phyloP scores from a whole-genome alignment of 257 asterid species.

The Voacanga thouarsii region DNA sequence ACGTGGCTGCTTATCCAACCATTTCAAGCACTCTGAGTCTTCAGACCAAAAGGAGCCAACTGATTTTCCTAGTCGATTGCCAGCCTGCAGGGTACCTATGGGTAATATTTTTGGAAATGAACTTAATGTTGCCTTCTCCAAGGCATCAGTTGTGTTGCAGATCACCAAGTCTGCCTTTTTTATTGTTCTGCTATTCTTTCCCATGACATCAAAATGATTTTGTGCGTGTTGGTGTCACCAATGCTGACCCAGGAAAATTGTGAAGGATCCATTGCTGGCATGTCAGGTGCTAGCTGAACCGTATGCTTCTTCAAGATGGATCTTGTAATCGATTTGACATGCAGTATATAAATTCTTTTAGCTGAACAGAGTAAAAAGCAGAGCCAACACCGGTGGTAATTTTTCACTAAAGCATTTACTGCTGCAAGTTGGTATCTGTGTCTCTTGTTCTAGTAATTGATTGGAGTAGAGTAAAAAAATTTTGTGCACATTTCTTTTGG shows the following conservation, averaged over 20 bases:
- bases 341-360: background rate
- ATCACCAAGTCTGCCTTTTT: constrained; percentile 32
- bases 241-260: constrained; percentile 35
- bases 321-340: constrained; percentile 27
- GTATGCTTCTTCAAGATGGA: constrained; percentile 30
- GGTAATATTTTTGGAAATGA: constrained; percentile 28
- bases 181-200: constrained; percentile 9
- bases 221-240: constrained; percentile 31
- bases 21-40: constrained; percentile 36
- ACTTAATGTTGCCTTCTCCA: constrained; percentile 45
- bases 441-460: background rate
- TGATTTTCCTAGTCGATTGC: constrained; percentile 41
- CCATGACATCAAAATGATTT: constrained; percentile 17
- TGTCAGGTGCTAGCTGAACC: constrained; percentile 41
- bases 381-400: too few relatives aligned
- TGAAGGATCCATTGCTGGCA: constrained; percentile 40
- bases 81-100: constrained; percentile 50
- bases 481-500: background rate
- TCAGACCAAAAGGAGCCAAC: constrained; percentile 50
- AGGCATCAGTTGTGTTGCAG: constrained; percentile 45
- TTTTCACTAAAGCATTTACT: constrained; percentile 5
- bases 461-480: background rate
- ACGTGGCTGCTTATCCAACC: constrained; percentile 52
- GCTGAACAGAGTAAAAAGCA: background rate
- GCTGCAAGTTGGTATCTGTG: background rate